These are phyloP conservation scores for Neonectria ditissima DNA, from an alignment of 2,329 filamentous ascomycete species.

Conservation along the genomic window DNA sequence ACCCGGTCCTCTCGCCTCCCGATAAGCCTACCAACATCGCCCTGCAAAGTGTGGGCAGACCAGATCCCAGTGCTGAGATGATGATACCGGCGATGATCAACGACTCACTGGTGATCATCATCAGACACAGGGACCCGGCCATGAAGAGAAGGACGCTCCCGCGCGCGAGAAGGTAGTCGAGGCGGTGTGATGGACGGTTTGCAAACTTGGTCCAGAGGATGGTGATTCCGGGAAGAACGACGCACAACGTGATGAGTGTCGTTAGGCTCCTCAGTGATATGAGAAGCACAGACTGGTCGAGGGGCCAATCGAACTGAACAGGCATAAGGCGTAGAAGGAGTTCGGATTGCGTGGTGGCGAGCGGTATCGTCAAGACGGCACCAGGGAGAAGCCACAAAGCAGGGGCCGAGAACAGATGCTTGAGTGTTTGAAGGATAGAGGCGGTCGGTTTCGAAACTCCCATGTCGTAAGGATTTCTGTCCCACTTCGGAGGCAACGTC, in stretches of 20 bases:
- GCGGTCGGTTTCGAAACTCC: constrained; percentile 2
- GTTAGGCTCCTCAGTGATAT: constrained; percentile 38
- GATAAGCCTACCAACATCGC: constrained; percentile 38
- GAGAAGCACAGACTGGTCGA: constrained; percentile 38
- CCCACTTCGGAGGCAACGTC: constrained; percentile 25
- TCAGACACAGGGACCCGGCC: constrained; percentile 40
- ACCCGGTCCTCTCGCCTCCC: constrained; percentile 33
- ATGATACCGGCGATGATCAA: constrained; percentile 39
- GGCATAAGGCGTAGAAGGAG: constrained; percentile 43
- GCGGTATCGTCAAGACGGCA: constrained; percentile 38
- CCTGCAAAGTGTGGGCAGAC: constrained; percentile 42
- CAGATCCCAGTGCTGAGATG: constrained; percentile 41
- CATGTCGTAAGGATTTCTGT: neutral
- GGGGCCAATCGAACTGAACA: constrained; percentile 41
- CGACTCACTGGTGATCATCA: constrained; percentile 34
- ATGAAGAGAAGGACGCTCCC: constrained; percentile 38
- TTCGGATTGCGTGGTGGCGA: constrained; percentile 38
- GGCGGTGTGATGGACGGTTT: constrained; percentile 14
- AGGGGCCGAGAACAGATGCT: constrained; percentile 35
- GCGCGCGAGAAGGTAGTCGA: constrained; percentile 34
- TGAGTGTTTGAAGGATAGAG: constrained; percentile 18
- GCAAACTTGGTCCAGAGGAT: constrained; percentile 25
- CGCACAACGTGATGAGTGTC: constrained; percentile 39
- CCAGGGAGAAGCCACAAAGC: constrained; percentile 41
- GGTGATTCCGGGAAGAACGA: constrained; percentile 36